phyloP scores from a whole-genome alignment of 129 eudicot genomes.

The Pulicaria dysenterica region DNA sequence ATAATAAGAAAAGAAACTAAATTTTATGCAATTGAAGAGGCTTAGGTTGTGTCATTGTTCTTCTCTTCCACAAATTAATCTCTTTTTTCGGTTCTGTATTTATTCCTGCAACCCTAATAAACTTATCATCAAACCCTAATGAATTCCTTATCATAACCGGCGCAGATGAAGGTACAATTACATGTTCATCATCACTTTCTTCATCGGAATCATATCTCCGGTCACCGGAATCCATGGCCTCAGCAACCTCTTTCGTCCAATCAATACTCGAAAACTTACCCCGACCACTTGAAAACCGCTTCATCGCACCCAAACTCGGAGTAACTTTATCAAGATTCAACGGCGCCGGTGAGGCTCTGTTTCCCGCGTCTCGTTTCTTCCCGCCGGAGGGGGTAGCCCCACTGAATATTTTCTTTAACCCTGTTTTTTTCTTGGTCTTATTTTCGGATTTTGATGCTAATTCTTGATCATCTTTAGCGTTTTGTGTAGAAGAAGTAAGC shows the following conservation, averaged over 20 bases:
- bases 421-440: constrained; percentile 38
- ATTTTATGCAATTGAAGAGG: constrained; percentile 46
- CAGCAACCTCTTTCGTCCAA: constrained; percentile 46
- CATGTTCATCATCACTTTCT: constrained; percentile 48
- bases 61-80: constrained; percentile 85
- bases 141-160: constrained; percentile 51
- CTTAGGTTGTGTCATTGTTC: constrained; percentile 79
- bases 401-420: constrained; percentile 35
- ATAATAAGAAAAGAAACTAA: not conserved
- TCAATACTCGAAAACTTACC: constrained; percentile 47
- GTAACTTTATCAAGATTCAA: constrained; percentile 23
- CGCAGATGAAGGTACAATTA: constrained; percentile 56
- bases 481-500: not conserved
- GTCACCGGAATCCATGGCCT: constrained; percentile 41
- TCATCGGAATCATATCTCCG: constrained; percentile 42
- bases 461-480: constrained; percentile 4
- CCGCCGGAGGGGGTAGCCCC: constrained; percentile 20
- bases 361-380: constrained; percentile 24
- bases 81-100: constrained; percentile 66
- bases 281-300: constrained; percentile 62
- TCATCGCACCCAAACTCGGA: constrained; percentile 61
- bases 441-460: constrained; percentile 6
- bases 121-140: constrained; percentile 35
- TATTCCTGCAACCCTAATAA: constrained; percentile 32
- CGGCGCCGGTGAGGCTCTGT: constrained; percentile 15